A percentile compares a stretch with the other conserved stretches of the same genome.
These are phyloP conservation scores for Bocquillonia castaneifolia DNA, from an alignment of 441 rosid genomes.

Conservation along the genomic window DNA sequence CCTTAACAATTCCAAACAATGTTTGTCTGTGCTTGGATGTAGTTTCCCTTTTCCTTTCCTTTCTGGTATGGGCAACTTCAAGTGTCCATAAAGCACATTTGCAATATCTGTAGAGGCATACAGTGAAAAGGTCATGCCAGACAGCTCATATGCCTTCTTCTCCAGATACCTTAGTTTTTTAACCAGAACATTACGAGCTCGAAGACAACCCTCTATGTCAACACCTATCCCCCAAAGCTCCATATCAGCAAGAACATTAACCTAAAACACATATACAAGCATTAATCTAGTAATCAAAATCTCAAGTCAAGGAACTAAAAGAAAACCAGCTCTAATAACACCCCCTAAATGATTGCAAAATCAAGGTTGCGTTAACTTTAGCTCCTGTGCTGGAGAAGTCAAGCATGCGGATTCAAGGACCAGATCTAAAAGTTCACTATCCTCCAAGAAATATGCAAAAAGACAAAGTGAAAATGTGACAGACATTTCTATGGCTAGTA, in stretches of 20 bases:
- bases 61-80: slow-evolving; percentile 80
- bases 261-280: slow-evolving; percentile 44
- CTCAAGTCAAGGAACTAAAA: background rate
- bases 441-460: slow-evolving; percentile 1
- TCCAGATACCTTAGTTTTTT: slow-evolving; percentile 75
- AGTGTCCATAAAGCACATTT: slow-evolving; percentile 70
- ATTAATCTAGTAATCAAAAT: slow-evolving; percentile 15
- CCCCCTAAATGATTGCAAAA: slow-evolving; percentile 11
- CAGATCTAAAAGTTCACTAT: background rate
- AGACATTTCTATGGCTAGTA: slow-evolving; percentile 4
- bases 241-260: slow-evolving; percentile 91
- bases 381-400: background rate
- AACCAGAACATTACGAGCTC: slow-evolving; percentile 63
- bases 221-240: slow-evolving; percentile 95
- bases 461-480: background rate
- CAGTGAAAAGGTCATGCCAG: slow-evolving; percentile 84
- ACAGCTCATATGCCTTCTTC: slow-evolving; percentile 76
- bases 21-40: slow-evolving; percentile 93
- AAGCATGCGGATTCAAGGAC: slow-evolving; percentile 1
- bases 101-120: slow-evolving; percentile 84
- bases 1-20: slow-evolving; percentile 87
- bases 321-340: slow-evolving; percentile 5
- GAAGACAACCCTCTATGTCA: slow-evolving; percentile 84
- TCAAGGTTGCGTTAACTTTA: background rate
- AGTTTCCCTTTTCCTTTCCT: slow-evolving; percentile 60